Conservation (phyloP, 1,284 basidiomycete species). For the Polyporus tsugae region DNA sequence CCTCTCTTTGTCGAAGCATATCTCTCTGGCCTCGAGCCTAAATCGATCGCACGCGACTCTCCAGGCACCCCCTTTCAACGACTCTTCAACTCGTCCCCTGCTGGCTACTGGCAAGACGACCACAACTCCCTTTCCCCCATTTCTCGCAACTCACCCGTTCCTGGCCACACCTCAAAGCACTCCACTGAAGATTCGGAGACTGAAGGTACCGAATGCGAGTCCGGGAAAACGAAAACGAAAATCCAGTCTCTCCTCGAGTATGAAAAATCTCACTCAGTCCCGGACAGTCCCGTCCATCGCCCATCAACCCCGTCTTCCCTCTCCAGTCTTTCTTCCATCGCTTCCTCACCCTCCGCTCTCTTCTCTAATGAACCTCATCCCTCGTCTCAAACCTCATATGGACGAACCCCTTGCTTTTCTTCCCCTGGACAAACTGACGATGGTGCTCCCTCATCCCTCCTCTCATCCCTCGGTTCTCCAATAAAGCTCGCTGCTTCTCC, state of each 20-base stretch:
- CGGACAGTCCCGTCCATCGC: slow-evolving; percentile 17
- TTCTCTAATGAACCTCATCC: slow-evolving; percentile 19
- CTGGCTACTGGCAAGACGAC: slow-evolving; percentile 33
- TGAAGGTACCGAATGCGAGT: slow-evolving; percentile 11
- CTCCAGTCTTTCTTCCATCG: slow-evolving; percentile 34
- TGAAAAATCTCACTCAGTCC: slow-evolving; percentile 23
- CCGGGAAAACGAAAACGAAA: slow-evolving; percentile 18
- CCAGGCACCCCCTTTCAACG: slow-evolving; percentile 36
- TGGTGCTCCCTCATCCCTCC: neutral
- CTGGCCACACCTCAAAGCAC: neutral
- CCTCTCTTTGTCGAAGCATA: slow-evolving; percentile 21
- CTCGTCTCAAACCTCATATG: slow-evolving; percentile 28
- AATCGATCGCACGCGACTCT: slow-evolving; percentile 25
- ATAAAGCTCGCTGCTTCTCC: slow-evolving; percentile 10
- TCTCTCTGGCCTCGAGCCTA: slow-evolving; percentile 17
- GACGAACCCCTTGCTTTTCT: slow-evolving; percentile 6
- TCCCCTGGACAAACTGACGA: slow-evolving; percentile 17
- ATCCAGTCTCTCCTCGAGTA: slow-evolving; percentile 34
- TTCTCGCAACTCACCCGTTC: slow-evolving; percentile 20
- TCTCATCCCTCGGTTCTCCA: slow-evolving; percentile 24
- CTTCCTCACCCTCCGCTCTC: slow-evolving; percentile 30
- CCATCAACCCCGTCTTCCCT: slow-evolving; percentile 26
- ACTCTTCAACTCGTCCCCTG: slow-evolving; percentile 36
- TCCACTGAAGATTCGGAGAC: slow-evolving; percentile 6
- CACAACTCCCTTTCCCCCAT: slow-evolving; percentile 35